phyloP scores from a whole-genome alignment of 345 rosid species.

The Populus simonii region DNA sequence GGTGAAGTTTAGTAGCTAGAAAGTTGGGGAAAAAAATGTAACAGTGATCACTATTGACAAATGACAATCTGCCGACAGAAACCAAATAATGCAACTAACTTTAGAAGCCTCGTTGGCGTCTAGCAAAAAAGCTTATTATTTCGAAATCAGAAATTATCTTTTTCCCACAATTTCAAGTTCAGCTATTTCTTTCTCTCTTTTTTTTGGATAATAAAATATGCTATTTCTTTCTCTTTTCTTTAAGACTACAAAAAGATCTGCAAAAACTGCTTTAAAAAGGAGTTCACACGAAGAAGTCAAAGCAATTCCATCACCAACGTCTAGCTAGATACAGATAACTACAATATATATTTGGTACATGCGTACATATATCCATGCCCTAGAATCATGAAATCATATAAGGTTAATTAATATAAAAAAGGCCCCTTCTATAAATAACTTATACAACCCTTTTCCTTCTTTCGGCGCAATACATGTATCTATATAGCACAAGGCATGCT shows the following conservation, averaged over 20 bases:
- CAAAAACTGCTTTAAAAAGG: too few relatives aligned
- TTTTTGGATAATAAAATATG: background rate
- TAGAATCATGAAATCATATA: too few relatives aligned
- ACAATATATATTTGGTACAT: background rate
- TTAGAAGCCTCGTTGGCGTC: conserved; percentile 12
- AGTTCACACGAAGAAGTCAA: background rate
- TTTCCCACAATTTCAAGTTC: background rate
- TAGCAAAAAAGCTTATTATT: conserved; percentile 1
- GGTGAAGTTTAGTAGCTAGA: background rate
- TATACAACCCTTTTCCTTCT: too few relatives aligned
- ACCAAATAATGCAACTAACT: conserved; percentile 7
- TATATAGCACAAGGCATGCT: too few relatives aligned
- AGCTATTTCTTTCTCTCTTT: background rate
- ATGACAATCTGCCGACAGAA: conserved; percentile 1
- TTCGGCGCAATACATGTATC: too few relatives aligned
- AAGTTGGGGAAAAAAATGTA: background rate
- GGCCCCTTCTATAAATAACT: too few relatives aligned
- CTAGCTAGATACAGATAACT: background rate
- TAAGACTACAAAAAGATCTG: too few relatives aligned
- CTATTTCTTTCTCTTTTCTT: background rate
- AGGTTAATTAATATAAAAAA: too few relatives aligned
- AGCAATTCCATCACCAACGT: background rate
- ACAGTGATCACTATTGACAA: background rate
- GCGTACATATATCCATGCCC: too few relatives aligned
- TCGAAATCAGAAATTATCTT: background rate